Conservation (phyloP, 2,329 filamentous ascomycete species). For the Graphiopsis chlorocephala region DNA sequence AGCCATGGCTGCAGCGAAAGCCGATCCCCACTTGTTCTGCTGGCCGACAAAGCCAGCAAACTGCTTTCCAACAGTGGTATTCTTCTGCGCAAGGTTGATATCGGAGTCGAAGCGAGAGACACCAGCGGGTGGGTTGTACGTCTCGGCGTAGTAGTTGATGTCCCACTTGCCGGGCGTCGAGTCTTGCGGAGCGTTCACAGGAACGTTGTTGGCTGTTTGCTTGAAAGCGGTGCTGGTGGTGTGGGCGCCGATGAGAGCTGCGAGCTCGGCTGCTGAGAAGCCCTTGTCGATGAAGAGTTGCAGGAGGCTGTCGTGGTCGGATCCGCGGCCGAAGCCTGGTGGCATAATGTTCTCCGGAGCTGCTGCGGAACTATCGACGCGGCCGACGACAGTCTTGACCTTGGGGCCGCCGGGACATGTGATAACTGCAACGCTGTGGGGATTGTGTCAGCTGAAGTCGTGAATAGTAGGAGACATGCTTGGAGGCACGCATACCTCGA, state of each 20-base stretch:
- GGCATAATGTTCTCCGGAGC: slow-evolving; percentile 49
- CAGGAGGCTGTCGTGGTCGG: slow-evolving; percentile 40
- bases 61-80: slow-evolving; percentile 29
- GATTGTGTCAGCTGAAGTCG: neutral
- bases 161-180: slow-evolving; percentile 52
- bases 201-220: slow-evolving; percentile 22
- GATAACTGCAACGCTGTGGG: slow-evolving; percentile 40
- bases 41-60: slow-evolving; percentile 19
- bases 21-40: slow-evolving; percentile 17
- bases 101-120: slow-evolving; percentile 35
- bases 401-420: slow-evolving; percentile 21
- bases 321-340: slow-evolving; percentile 39
- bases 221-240: slow-evolving; percentile 47
- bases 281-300: slow-evolving; percentile 51
- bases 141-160: slow-evolving; percentile 46
- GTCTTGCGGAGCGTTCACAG: slow-evolving; percentile 40
- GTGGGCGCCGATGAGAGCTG: slow-evolving; percentile 56
- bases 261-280: slow-evolving; percentile 49
- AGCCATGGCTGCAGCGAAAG: slow-evolving; percentile 22
- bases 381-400: slow-evolving; percentile 43
- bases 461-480: neutral
- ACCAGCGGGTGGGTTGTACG: slow-evolving; percentile 26
- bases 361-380: slow-evolving; percentile 43
- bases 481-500: slow-evolving; percentile 17
- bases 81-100: slow-evolving; percentile 30